Evolutionary conservation across 768 basidiomycete genomes (phyloP).

Genomic region (Scleroderma bovista): DNA sequence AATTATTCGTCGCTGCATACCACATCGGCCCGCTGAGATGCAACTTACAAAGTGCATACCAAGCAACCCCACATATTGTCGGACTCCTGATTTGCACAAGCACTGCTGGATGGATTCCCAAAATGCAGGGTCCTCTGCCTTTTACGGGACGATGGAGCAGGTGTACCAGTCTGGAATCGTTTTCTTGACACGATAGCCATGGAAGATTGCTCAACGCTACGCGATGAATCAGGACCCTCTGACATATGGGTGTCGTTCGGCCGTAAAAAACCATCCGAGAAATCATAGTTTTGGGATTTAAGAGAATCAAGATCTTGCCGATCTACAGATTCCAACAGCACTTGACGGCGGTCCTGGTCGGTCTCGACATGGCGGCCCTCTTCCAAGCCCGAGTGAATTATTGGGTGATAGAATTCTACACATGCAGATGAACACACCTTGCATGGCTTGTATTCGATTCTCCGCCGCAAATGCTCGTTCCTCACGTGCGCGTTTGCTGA

Average conservation of each 20-base stretch:
- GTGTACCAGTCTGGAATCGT: neutral
- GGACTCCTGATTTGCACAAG: constrained; percentile 35
- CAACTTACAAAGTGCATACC: constrained; percentile 59
- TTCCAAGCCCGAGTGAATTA: constrained; percentile 27
- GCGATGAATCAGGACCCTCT: neutral
- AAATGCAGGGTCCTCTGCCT: constrained; percentile 14
- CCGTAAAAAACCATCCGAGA: constrained; percentile 48
- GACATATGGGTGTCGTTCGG: constrained; percentile 12
- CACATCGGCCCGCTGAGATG: neutral
- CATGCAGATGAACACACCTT: too few species aligned
- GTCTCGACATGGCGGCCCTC: constrained; percentile 41
- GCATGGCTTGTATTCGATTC: constrained; percentile 40
- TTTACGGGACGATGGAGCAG: constrained; percentile 10
- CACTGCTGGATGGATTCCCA: constrained; percentile 13
- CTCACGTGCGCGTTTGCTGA: constrained; percentile 73
- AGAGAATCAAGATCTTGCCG: constrained; percentile 39
- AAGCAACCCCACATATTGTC: constrained; percentile 44
- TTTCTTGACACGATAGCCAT: neutral
- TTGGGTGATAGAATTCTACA: neutral
- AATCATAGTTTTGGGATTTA: constrained; percentile 39
- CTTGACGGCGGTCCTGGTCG: constrained; percentile 44
- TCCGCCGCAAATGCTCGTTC: constrained; percentile 76
- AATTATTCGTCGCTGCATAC: neutral
- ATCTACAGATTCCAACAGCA: constrained; percentile 44
- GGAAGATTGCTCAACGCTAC: neutral